Percentiles rank a stretch among this genome's conserved stretches.
Evolutionary conservation across 1,139 yeast species (phyloP).

Genomic region (Protomyces macrosporus): DNA sequence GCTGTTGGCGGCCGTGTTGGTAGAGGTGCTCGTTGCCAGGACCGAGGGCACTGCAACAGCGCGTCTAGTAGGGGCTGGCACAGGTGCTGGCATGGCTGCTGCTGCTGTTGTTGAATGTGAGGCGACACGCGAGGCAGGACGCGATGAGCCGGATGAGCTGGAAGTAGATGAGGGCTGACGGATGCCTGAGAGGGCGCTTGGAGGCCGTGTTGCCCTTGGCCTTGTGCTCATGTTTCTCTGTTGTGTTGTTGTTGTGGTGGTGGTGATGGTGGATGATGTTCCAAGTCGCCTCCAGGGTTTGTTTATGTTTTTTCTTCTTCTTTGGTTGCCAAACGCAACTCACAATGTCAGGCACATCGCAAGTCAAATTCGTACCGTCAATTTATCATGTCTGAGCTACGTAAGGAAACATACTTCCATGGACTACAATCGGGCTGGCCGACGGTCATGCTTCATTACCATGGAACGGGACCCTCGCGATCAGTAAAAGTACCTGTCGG

Average conservation of each 20-base stretch:
- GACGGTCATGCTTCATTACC: background rate
- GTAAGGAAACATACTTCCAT: no score
- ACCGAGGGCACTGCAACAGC: background rate
- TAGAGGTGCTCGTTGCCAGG: background rate
- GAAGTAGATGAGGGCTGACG: slow-evolving; percentile 2
- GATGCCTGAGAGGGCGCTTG: slow-evolving; percentile 20
- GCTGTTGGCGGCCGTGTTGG: background rate
- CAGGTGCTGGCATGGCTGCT: background rate
- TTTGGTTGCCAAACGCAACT: no score
- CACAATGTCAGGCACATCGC: no score
- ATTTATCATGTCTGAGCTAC: no score
- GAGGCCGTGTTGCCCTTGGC: slow-evolving; percentile 17
- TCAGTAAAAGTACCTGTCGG: background rate
- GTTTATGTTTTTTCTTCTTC: no score
- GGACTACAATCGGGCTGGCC: no score
- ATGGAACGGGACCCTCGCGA: background rate
- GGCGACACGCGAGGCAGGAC: slow-evolving; percentile 23
- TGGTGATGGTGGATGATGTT: no score
- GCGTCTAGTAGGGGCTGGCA: background rate
- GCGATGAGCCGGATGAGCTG: background rate
- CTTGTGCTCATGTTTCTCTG: background rate
- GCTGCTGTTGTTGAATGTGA: slow-evolving; percentile 4
- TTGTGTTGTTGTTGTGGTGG: background rate
- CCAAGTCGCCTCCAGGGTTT: no score
- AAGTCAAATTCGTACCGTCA: no score